phyloP scores from a whole-genome alignment of 2,329 filamentous ascomycete genomes.

The Xylaria multiplex region DNA sequence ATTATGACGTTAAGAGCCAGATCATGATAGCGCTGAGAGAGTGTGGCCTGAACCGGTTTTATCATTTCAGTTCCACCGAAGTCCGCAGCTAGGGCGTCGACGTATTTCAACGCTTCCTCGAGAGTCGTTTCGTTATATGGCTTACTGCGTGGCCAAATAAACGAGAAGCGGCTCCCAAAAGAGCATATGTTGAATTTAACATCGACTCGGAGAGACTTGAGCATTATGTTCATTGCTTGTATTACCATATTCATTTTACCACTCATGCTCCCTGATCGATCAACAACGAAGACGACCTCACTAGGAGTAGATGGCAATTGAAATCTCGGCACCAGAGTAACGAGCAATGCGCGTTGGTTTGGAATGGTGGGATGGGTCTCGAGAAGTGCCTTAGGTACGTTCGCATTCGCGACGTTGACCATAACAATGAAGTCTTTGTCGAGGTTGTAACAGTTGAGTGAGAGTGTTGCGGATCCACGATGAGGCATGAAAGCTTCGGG shows the following conservation, averaged over 20 bases:
- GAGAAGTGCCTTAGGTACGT: slow-evolving; percentile 26
- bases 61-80: slow-evolving; percentile 29
- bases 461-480: slow-evolving; percentile 25
- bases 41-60: background rate
- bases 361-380: slow-evolving; percentile 26
- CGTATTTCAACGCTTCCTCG: slow-evolving; percentile 15
- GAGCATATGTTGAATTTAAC: slow-evolving; percentile 35
- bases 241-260: slow-evolving; percentile 27
- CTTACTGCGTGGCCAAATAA: slow-evolving; percentile 26
- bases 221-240: slow-evolving; percentile 29
- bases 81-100: slow-evolving; percentile 9
- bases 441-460: slow-evolving; percentile 13
- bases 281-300: slow-evolving; percentile 30
- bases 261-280: slow-evolving; percentile 30
- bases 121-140: slow-evolving; percentile 21
- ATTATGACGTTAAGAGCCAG: slow-evolving; percentile 26
- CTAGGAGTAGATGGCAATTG: slow-evolving; percentile 5
- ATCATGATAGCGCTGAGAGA: slow-evolving; percentile 18
- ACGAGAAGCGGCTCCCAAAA: slow-evolving; percentile 17
- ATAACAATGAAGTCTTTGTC: slow-evolving; percentile 28
- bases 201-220: slow-evolving; percentile 28
- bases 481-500: slow-evolving; percentile 12
- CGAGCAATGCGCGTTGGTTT: slow-evolving; percentile 22
- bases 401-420: slow-evolving; percentile 10
- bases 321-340: slow-evolving; percentile 25